Evolutionary conservation across 2,329 filamentous ascomycete species (phyloP).

Genomic region (Neospermospora avenae): DNA sequence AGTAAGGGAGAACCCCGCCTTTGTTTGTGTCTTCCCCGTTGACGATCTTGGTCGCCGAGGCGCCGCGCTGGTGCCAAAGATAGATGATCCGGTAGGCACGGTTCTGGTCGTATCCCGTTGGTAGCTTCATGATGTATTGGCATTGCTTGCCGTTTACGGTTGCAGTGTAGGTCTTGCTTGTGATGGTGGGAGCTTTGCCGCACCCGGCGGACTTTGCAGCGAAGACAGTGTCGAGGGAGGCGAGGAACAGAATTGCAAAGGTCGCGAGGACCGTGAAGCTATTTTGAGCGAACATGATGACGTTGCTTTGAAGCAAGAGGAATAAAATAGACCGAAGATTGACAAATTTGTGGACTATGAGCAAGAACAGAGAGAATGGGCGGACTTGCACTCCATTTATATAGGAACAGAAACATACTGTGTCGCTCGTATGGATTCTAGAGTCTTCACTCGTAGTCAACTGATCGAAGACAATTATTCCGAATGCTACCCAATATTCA

Average conservation of each 20-base stretch:
- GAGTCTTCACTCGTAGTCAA: no score
- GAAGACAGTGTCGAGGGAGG: not conserved
- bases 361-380: no score
- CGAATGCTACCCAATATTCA: no score
- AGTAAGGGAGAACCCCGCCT: constrained; percentile 25
- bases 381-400: no score
- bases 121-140: constrained; percentile 40
- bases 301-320: no score
- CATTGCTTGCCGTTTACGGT: constrained; percentile 39
- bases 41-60: constrained; percentile 39
- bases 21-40: constrained; percentile 25
- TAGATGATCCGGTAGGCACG: constrained; percentile 42
- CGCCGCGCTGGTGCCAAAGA: constrained; percentile 41
- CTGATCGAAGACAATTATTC: no score
- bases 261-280: not conserved
- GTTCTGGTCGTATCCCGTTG: constrained; percentile 40
- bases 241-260: not conserved
- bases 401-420: no score
- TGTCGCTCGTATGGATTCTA: no score
- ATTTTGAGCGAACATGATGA: not conserved
- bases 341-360: no score
- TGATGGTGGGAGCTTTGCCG: constrained; percentile 34
- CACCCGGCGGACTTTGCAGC: constrained; percentile 33
- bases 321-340: no score
- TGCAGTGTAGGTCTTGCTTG: constrained; percentile 35